These are phyloP conservation scores for Cladophialophora chaetospira DNA, from an alignment of 2,329 filamentous ascomycete genomes.

Conservation along the genomic window DNA sequence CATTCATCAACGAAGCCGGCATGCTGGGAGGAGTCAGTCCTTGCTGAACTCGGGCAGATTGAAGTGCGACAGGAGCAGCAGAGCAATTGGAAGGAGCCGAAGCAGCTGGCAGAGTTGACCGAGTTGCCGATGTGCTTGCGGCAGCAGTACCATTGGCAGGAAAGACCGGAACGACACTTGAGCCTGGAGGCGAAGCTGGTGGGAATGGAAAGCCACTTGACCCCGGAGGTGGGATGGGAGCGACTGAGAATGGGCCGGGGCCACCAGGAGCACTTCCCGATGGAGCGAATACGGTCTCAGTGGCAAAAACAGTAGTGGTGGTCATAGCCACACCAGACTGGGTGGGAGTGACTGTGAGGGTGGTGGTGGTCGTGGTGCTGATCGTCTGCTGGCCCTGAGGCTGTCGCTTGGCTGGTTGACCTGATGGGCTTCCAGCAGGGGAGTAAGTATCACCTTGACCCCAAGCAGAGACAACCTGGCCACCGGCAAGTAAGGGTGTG, in stretches of 20 bases:
- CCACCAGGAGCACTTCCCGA: slow-evolving; percentile 9
- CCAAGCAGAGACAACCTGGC: slow-evolving; percentile 70
- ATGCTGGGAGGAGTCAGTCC: slow-evolving; percentile 16
- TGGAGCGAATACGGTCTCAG: slow-evolving; percentile 3
- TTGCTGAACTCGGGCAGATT: slow-evolving; percentile 24
- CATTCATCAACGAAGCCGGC: slow-evolving; percentile 58
- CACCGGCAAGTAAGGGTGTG: slow-evolving; percentile 64
- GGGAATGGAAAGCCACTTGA: slow-evolving; percentile 7
- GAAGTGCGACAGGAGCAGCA: slow-evolving; percentile 15
- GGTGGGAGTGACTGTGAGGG: slow-evolving; percentile 6
- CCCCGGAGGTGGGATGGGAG: slow-evolving; percentile 1
- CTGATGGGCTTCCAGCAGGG: slow-evolving; percentile 19
- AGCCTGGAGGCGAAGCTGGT: slow-evolving; percentile 1
- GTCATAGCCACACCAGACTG: slow-evolving; percentile 21
- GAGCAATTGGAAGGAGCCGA: slow-evolving; percentile 21
- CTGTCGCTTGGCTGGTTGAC: slow-evolving; percentile 14
- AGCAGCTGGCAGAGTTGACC: not conserved
- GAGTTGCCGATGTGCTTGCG: not conserved
- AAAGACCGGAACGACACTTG: slow-evolving; percentile 5
- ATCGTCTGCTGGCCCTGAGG: slow-evolving; percentile 18
- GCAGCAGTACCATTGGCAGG: not conserved
- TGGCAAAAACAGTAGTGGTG: slow-evolving; percentile 9
- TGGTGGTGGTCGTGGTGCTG: slow-evolving; percentile 24
- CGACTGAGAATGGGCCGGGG: not conserved
- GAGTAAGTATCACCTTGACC: slow-evolving; percentile 75